Conservation (phyloP, 2,329 filamentous ascomycete genomes). For the Trichoderma citrinoviride region DNA sequence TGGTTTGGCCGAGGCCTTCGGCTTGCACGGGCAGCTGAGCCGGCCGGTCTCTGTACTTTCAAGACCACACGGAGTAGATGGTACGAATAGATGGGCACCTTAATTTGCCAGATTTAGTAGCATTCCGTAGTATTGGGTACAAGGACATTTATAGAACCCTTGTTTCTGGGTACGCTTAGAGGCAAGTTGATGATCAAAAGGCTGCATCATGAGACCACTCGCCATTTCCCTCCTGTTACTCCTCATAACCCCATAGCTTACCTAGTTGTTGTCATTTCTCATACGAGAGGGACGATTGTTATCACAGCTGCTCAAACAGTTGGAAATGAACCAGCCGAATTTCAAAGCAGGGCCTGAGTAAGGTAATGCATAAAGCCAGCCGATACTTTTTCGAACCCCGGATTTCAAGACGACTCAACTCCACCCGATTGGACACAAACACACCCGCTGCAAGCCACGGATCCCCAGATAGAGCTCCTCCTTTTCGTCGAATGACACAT, state of each 20-base stretch:
- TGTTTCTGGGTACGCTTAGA: not conserved
- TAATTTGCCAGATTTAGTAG: no score
- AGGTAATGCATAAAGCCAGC: not conserved
- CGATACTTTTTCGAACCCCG: conserved; percentile 13
- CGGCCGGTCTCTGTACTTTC: not conserved
- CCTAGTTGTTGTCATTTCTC: no score
- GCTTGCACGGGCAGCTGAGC: conserved; percentile 12
- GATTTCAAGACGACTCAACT: not conserved
- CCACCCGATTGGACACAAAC: conserved; percentile 5
- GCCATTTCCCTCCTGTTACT: not conserved
- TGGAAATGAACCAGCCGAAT: no score
- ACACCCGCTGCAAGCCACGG: not conserved
- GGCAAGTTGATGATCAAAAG: not conserved
- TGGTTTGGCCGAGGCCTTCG: conserved; percentile 18
- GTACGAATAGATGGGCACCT: not conserved
- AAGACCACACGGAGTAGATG: not conserved
- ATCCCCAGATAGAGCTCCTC: not conserved
- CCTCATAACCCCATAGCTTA: not conserved
- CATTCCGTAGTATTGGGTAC: no score
- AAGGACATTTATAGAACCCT: no score
- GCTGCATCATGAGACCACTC: conserved; percentile 2
- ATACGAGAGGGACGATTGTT: no score
- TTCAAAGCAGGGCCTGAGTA: no score
- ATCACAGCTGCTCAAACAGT: no score
- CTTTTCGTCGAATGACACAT: not conserved